Conservation (phyloP, 495 filamentous ascomycete species). For the Podospora pseudoanserina region DNA sequence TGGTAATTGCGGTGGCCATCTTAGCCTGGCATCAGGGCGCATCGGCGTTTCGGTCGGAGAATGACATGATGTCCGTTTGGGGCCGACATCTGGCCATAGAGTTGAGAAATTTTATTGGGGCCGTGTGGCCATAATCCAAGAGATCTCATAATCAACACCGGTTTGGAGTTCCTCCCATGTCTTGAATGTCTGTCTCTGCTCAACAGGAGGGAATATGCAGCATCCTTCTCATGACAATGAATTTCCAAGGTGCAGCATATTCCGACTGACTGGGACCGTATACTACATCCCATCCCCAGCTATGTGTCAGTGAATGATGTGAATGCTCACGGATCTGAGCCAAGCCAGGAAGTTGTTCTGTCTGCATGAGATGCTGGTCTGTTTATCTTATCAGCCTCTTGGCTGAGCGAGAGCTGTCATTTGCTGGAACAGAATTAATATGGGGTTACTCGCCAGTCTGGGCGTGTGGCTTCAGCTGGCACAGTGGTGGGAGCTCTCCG, state of each 20-base stretch:
- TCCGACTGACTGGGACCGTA: not conserved
- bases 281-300: not conserved
- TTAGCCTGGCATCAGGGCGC: not conserved
- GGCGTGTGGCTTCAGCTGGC: not conserved
- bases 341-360: not conserved
- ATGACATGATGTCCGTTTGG: constrained; percentile 22
- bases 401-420: not conserved
- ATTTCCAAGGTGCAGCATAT: not conserved
- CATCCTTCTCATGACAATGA: not conserved
- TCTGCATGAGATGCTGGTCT: not conserved
- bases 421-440: not conserved
- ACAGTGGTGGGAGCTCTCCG: constrained; percentile 9
- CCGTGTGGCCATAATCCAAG: not conserved
- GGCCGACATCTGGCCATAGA: not conserved
- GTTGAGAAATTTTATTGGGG: not conserved
- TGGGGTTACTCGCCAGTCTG: not conserved
- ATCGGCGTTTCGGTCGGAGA: constrained; percentile 20
- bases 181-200: not conserved
- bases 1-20: not conserved
- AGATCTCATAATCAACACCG: not conserved
- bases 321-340: not conserved
- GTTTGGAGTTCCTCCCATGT: not conserved
- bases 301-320: not conserved
- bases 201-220: not conserved
- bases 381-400: not conserved